These are phyloP conservation scores for Parathielavia hyrcaniae DNA, from an alignment of 495 filamentous ascomycete species.

Conservation along the genomic window DNA sequence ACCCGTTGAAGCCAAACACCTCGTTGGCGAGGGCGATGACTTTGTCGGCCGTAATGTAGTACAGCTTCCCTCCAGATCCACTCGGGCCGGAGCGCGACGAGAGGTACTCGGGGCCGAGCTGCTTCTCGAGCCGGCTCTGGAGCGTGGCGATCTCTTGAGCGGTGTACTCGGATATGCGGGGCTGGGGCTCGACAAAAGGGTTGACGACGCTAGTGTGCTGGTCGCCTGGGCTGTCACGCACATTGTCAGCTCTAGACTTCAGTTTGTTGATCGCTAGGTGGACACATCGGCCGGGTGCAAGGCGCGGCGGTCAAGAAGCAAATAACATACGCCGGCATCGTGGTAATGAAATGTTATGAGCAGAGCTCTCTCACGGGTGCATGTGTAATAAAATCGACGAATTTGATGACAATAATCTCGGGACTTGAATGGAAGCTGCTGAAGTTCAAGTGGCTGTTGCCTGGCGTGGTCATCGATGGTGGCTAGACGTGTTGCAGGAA, in stretches of 20 bases:
- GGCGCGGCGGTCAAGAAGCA: neutral
- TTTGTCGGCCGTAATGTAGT: conserved; percentile 90
- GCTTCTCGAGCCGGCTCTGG: conserved; percentile 77
- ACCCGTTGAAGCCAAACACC: conserved; percentile 98
- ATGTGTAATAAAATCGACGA: neutral
- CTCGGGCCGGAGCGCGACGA: conserved; percentile 73
- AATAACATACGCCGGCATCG: conserved; percentile 43
- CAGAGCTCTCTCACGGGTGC: conserved; percentile 5
- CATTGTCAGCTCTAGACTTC: conserved; percentile 15
- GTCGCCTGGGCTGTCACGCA: conserved; percentile 61
- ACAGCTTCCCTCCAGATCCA: conserved; percentile 75
- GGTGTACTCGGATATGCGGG: conserved; percentile 69
- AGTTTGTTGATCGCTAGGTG: neutral
- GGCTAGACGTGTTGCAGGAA: neutral
- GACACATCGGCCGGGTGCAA: neutral
- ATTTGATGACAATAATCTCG: neutral
- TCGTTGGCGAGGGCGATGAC: conserved; percentile 94
- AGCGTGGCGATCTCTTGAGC: conserved; percentile 85
- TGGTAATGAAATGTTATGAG: conserved; percentile 1
- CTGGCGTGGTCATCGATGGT: neutral
- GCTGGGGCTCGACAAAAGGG: conserved; percentile 67
- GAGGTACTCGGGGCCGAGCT: conserved; percentile 95
- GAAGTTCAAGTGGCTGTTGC: neutral
- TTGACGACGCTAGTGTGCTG: conserved; percentile 62
- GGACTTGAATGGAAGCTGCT: no score